Evolutionary conservation across 2,329 filamentous ascomycete species (phyloP), one percentile per base, ranked within the genome.

Genomic region (Fusarium sp.): DNA sequence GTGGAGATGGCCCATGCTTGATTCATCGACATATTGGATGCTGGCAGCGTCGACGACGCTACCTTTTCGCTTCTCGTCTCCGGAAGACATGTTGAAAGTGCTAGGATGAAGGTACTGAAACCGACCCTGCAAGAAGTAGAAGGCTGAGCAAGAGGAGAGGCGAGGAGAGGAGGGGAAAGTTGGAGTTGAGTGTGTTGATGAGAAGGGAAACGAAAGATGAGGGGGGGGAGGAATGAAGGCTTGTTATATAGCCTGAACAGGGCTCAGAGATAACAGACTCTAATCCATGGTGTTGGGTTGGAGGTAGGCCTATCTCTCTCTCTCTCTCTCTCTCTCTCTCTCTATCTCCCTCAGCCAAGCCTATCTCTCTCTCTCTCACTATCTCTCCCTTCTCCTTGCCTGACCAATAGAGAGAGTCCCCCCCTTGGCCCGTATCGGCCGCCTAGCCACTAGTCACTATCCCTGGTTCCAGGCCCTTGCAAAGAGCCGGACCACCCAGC

Each of bases 41-140:
- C 61, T 64, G 11, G 38, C 19, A 29, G 11, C 21, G 27, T 65
- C 61, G 31, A 41, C 47, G n/a, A 43, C 53, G 9, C 23, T 42
- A 29, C 39, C 47, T 33, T 64, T 65, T 53, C 32, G 55, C 56
- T 64, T 64, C 38, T 64, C 61, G 41, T 64, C 61, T 45, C 61
- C 61, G 23, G 61, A 57, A 25, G 15, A 35, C 55, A 60, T 55
- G 25, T 17, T 64, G 55, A 19, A n/a, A 15, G 44, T 27, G 45
- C 11, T 21, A 36, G 38, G 43, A 8, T 11, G 13, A 43, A 19
- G 47, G 38, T 33, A 32, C 25, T 52, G 13, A 32, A 10, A 17
- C 31, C 50, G 43, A 33, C 45, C 19, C 48, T 43, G 27, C 13
- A 48, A n/a, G n/a, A 11, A 2, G 13, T 31, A 21, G 27, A 37